Evolutionary conservation across 1,284 basidiomycete species (phyloP), one percentile per base, ranked within the genome.

Genomic region (Cryptococcus maquisensis): DNA sequence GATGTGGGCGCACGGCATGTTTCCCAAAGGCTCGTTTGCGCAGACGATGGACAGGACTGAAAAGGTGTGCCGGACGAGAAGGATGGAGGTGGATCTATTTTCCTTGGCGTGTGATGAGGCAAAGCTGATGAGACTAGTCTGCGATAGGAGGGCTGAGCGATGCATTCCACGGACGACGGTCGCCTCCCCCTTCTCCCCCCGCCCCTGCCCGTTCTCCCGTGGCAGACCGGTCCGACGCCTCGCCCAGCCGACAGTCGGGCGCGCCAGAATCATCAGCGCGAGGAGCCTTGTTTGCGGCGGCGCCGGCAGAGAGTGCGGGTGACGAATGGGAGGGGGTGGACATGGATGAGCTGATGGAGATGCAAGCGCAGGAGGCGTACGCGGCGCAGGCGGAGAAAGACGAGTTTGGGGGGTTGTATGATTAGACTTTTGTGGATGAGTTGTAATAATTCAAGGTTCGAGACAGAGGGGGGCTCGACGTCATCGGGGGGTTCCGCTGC

Each of bases 1-100:
- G 64, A 86, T 92, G 65, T 97, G 93, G 93, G 82, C 90, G 2
- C 93, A 96, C 73, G 82, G 82, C 62, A 81, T 97, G 81, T 93
- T 87, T 68, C 92, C 93, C 3, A 90, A 87, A 68, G 86, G 83
- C 8, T 84, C 86, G 49, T 94, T 96, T 72, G 80, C 80, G 45
- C 90, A 94, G 70, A 94, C 90, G 0, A 82, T 93, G 7, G 77
- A 82, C 35, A 81, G 86, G 3, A 82, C 95, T 5, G 93, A 96
- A 78, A 88, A 86, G 62, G 74, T 95, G 3, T 94, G 90, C 68
- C 87, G 88, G 62, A 85, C 86, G 2, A 83, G 84, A 48, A 81
- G 87, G 13, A 88, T 95, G 85, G 81, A 86, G 74, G 93, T 94
- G 71, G 61, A 81, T 76, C 71, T 59, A 12, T 23, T 9, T 28